Conservation (phyloP, 257 asterid genomes). For the Solanum etuberosum region DNA sequence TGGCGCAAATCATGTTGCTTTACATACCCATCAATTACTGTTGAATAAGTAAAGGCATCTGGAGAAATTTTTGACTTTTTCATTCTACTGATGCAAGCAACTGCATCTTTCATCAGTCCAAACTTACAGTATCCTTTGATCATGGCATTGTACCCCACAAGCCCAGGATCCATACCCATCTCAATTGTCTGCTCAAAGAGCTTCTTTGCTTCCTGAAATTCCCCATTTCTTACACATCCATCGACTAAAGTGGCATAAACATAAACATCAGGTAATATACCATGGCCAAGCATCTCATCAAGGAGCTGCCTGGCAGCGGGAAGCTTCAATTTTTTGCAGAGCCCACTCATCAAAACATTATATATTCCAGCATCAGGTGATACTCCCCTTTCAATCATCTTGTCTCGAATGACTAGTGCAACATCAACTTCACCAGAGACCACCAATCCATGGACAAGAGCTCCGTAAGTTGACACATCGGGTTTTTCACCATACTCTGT, state of each 20-base stretch:
- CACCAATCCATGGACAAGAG: constrained; percentile 72
- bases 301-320: constrained; percentile 51
- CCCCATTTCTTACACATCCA: constrained; percentile 62
- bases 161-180: constrained; percentile 51
- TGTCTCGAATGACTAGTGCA: constrained; percentile 56
- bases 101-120: constrained; percentile 66
- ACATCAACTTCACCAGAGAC: constrained; percentile 59
- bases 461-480: constrained; percentile 65
- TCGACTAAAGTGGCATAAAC: constrained; percentile 75
- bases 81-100: constrained; percentile 50
- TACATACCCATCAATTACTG: constrained; percentile 67
- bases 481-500: constrained; percentile 57
- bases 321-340: constrained; percentile 53
- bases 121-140: constrained; percentile 77
- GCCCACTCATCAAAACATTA: constrained; percentile 71
- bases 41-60: constrained; percentile 71
- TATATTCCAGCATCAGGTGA: constrained; percentile 70
- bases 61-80: constrained; percentile 34
- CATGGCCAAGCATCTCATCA: constrained; percentile 55
- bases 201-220: constrained; percentile 52
- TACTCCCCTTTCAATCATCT: constrained; percentile 60
- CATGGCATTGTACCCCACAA: constrained; percentile 79
- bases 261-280: constrained; percentile 53
- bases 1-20: constrained; percentile 55
- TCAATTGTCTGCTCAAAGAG: constrained; percentile 39